Base-by-base conservation (phyloP, 1,284 basidiomycete genomes). In the Apiotrichum laibachii region DNA sequence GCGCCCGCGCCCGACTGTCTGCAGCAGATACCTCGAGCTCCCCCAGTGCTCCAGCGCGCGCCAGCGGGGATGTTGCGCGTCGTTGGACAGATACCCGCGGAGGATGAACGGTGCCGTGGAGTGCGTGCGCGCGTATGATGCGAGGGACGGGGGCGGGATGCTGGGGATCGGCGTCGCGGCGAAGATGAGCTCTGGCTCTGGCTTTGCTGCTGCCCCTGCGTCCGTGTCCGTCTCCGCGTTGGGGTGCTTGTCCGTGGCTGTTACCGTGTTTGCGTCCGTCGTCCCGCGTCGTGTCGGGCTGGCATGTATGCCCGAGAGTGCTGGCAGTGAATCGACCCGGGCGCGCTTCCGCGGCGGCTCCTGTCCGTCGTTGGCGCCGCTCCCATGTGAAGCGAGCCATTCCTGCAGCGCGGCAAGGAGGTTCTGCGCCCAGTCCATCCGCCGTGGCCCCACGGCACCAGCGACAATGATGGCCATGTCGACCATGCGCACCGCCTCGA, bases 381-480 rank as follows among this genome's bases (percentile, higher is more conserved):
- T 6, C 19, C 9, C 44, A 26, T 3, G 6, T 12, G 21, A 22
- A 6, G 22, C 18, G 21, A 57, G 50, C 0, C 12, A 15, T 1
- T 34, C n/a, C 50, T 64, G 62, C 22, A 58, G 35, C 11, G 53
- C 50, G 1, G 1, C n/a, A 2, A 96, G 89, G 39, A 89, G 72
- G 19, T 80, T 78, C 42, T 85, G 80, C 12, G 90, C 81, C 49
- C 87, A 71, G 37, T 87, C 84, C 39, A 85, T 73, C 50, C 88
- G 79, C 8, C 80, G 80, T 33, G 81, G 72, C 9, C 89, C 90
- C 26, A 86, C 82, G 1, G 86, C 85, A 1, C 92, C 93, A 10
- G 92, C 88, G 47, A 95, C 82, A 65, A 97, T 86, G 64, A 95
- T 86, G 1, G 88, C 87, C 67, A 81, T 82, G 71, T 98, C 94